Base-by-base conservation (phyloP, 768 basidiomycete species). In the Serendipita vermifera region DNA sequence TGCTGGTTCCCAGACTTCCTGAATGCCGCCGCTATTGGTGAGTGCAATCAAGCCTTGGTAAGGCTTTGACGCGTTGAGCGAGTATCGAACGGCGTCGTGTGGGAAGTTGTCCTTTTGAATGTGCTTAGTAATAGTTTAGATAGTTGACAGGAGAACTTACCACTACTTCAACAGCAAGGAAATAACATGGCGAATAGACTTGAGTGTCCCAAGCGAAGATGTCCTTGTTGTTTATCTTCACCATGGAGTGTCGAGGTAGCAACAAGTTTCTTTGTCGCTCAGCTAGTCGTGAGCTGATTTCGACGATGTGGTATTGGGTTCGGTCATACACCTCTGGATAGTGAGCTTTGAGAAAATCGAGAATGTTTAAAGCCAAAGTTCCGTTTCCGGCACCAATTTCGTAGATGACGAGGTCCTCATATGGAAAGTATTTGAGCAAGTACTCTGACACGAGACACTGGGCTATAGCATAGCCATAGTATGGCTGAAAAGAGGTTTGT, bases 321-420 rank as follows among this genome's bases (percentile, higher is more conserved):
- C 90, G 79, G 57, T 90, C 88, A 67, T 92, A 98, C 3, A 98
- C 90, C 35, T 92, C 90, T 0, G 91, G 91, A 64, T 93, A 81
- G 38, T 81, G 72, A 43, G 79, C 75, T 20, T 75, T 79, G 29
- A 99, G 69, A 63, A 80, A 87, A 66, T 88, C 77, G 57, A 99
- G 81, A 54, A 96, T 81, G 66, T 97, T 85, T 68, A 79, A 71
- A 29, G 94, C 93, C 57, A 99, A 76, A 1, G 94, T 94, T 11
- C 96, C 96, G 64, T 99, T 99, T 38, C 96, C 96, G 2, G 92
- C 96, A 33, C 96, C 96, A 62, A 99, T 85, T 69, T 99, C 96
- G 73, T 97, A 98, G 54, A 99, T 83, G 60, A 87, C 79, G 61
- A 98, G 82, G 67, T 96, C 92, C 69, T 96, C 85, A 65, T 97